A percentile compares a stretch with the other conserved stretches of the same genome.
Conservation (phyloP, 2,329 filamentous ascomycete genomes). For the Elsinoe ampelina region DNA sequence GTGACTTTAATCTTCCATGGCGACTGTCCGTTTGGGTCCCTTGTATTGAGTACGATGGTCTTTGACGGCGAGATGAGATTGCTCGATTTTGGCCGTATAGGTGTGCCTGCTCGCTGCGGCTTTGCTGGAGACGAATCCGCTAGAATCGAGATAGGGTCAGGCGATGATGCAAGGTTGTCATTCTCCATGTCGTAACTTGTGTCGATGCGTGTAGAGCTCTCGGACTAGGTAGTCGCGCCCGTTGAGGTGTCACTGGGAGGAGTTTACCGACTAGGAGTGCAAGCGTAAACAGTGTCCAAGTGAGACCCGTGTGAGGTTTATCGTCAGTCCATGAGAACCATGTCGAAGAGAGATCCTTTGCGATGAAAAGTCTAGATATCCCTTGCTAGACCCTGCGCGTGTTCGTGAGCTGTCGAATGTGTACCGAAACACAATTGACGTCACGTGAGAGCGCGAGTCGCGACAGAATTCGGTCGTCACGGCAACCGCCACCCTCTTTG, state of each 20-base stretch:
- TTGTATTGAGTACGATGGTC: constrained; percentile 37
- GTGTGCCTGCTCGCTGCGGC: background rate
- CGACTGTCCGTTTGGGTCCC: constrained; percentile 30
- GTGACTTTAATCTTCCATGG: constrained; percentile 44
- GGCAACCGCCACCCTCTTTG: background rate
- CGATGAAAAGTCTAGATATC: background rate
- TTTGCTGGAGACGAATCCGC: constrained; percentile 23
- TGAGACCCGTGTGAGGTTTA: no score
- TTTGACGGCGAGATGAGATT: constrained; percentile 32
- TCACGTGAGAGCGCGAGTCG: constrained; percentile 10
- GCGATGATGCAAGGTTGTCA: constrained; percentile 20
- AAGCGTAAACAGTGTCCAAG: background rate
- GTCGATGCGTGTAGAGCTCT: background rate
- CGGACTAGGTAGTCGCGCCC: background rate
- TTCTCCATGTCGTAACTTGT: background rate
- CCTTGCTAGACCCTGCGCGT: background rate
- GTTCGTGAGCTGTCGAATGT: background rate
- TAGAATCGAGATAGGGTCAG: constrained; percentile 27
- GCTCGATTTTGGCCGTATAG: constrained; percentile 19
- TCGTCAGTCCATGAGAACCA: no score
- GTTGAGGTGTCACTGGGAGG: background rate
- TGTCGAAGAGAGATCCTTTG: background rate
- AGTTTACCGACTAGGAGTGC: background rate
- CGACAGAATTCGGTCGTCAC: background rate
- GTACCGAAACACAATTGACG: background rate